Evolutionary conservation across 257 asterid genomes (phyloP), one percentile per base, ranked within the genome.

Genomic region (Sherardia arvensis): DNA sequence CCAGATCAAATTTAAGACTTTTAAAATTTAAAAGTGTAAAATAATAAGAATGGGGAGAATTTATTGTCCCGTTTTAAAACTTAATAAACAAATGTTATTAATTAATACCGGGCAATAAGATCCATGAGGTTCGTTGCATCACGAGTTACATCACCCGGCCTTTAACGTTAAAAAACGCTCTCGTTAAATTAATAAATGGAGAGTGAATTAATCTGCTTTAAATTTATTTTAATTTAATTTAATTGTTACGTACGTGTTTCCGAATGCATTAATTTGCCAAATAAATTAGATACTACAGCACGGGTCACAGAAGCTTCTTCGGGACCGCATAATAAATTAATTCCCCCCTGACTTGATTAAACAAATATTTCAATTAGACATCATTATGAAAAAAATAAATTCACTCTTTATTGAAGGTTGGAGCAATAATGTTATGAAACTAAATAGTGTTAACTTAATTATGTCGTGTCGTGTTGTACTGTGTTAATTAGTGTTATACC

Each of bases 221-320:
- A 54, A 56, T 27, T 7, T 10, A 26, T 26, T 54, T 54, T 11
- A 54, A 23, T 15, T 7, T 10, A 26, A 56, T 54, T 54, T 11
- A 54, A 23, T 15, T 1, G 29, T 38, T 9, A 20, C 49, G 49
- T 43, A 43, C 49, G 49, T 4, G 4, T 43, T 45, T 7, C 36
- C 53, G 12, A 3, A 60, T 21, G n/a, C 49, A 59, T 61, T 61
- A 38, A 61, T 61, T 8, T 11, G 15, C 21, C 67, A 27, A 38
- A 38, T 45, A 47, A 4, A 26, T 10, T 62, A 53, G 59, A 54
- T 26, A 30, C 12, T 34, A 25, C 62, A n/a, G 49, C 62, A 51
- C 20, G 33, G 26, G n/a, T 61, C 62, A 61, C 32, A 57, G 23
- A 62, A 69, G 68, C 61, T 56, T 56, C 38, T 9, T 10, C 2